A percentile compares a stretch with the other conserved stretches of the same genome.
Evolutionary conservation across 106 monocot species (phyloP).

Genomic region (Phalaenopsis equestris): DNA sequence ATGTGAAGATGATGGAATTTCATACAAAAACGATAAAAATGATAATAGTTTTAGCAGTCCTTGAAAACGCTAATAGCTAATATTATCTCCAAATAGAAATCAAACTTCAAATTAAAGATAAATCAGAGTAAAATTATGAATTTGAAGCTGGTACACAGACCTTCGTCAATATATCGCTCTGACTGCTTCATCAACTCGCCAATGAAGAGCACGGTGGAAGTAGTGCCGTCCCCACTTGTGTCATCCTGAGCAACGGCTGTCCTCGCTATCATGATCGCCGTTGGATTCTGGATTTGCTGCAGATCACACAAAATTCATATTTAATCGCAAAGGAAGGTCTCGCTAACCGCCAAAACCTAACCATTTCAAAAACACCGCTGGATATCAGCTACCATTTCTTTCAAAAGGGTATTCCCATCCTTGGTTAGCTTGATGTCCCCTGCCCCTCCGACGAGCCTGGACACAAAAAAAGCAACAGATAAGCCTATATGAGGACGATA

Average conservation of each 20-base stretch:
- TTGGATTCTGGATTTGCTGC: constrained; percentile 95
- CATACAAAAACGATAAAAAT: too few relatives aligned
- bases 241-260: constrained; percentile 94
- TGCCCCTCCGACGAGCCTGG: constrained; percentile 83
- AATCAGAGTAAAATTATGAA: not conserved
- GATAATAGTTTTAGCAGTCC: too few relatives aligned
- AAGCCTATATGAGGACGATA: not conserved
- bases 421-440: constrained; percentile 93
- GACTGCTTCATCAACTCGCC: constrained; percentile 99
- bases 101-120: not conserved
- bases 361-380: not conserved
- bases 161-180: constrained; percentile 86
- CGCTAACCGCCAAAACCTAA: not conserved
- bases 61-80: not conserved
- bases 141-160: constrained; percentile 19
- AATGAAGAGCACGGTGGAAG: constrained; percentile 88
- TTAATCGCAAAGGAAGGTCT: not conserved
- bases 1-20: not conserved
- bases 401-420: constrained; percentile 88
- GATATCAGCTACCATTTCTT: constrained; percentile 67
- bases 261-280: constrained; percentile 92
- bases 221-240: constrained; percentile 80
- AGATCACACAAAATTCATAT: not conserved
- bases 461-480: not conserved
- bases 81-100: not conserved